These are phyloP conservation scores for Fusarium lyarnte DNA, from an alignment of 2,329 filamentous ascomycete species.

Conservation along the genomic window DNA sequence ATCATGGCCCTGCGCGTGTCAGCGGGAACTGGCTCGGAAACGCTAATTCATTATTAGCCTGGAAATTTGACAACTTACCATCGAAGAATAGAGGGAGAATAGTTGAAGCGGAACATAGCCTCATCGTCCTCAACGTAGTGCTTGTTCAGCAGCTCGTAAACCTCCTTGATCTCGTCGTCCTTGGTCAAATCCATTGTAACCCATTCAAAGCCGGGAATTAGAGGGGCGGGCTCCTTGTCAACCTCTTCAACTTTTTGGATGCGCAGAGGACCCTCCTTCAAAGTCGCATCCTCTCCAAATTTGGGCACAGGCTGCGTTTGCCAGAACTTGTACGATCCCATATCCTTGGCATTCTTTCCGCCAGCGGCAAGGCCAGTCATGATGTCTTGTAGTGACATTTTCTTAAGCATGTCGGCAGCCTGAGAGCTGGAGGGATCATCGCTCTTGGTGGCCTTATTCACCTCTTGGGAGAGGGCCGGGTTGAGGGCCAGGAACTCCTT, in stretches of 20 bases:
- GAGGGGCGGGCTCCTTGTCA: slow-evolving; percentile 76
- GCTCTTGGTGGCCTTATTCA: slow-evolving; percentile 49
- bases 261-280: slow-evolving; percentile 85
- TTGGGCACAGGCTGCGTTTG: slow-evolving; percentile 93
- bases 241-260: slow-evolving; percentile 81
- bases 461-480: slow-evolving; percentile 74
- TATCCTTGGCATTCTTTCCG: slow-evolving; percentile 93
- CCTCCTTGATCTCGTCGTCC: slow-evolving; percentile 82
- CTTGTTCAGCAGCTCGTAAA: slow-evolving; percentile 89
- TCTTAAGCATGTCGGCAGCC: slow-evolving; percentile 65
- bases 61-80: slow-evolving; percentile 67
- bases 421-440: slow-evolving; percentile 52
- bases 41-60: not conserved
- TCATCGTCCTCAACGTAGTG: slow-evolving; percentile 99
- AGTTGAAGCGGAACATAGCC: slow-evolving; percentile 97
- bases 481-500: slow-evolving; percentile 76
- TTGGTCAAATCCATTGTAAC: slow-evolving; percentile 86
- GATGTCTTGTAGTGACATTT: slow-evolving; percentile 74
- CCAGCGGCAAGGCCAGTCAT: slow-evolving; percentile 79
- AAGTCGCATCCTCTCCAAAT: slow-evolving; percentile 70
- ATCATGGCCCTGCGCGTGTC: slow-evolving; percentile 79
- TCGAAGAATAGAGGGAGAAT: slow-evolving; percentile 86
- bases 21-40: not conserved
- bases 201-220: slow-evolving; percentile 93
- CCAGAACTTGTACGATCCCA: slow-evolving; percentile 99